Percentiles rank a stretch among this genome's conserved stretches.
These are phyloP conservation scores for Metschnikowia hibisci DNA, from an alignment of 805 yeast species.

Conservation along the genomic window DNA sequence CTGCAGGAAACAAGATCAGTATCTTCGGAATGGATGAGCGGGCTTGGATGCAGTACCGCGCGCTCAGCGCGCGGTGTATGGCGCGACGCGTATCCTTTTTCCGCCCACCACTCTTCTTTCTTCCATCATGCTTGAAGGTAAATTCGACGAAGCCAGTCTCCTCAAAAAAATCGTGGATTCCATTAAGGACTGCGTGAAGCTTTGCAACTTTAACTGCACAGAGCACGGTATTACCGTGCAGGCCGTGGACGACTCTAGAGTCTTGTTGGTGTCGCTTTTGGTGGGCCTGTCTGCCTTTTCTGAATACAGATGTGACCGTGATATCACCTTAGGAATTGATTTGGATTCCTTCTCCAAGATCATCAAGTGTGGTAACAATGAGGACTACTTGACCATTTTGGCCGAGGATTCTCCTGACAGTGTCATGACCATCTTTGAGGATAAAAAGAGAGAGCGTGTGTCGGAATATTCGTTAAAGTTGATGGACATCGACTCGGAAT, in stretches of 20 bases:
- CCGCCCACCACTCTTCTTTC: constrained; percentile 1
- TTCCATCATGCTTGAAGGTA: constrained; percentile 84
- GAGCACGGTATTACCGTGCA: constrained; percentile 92
- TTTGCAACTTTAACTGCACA: constrained; percentile 96
- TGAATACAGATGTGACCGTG: constrained; percentile 93
- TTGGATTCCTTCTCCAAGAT: constrained; percentile 83
- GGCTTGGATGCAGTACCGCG: background rate
- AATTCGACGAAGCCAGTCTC: constrained; percentile 87
- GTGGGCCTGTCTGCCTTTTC: constrained; percentile 86
- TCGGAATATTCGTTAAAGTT: constrained; percentile 87
- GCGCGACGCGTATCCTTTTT: constrained; percentile 5
- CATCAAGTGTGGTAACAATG: constrained; percentile 85
- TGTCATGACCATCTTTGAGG: constrained; percentile 82
- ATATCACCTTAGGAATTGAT: constrained; percentile 87
- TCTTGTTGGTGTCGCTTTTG: constrained; percentile 79
- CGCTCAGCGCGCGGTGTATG: constrained; percentile 1
- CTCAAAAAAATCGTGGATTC: constrained; percentile 92
- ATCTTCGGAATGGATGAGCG: too few relatives aligned
- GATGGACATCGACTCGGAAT: constrained; percentile 96
- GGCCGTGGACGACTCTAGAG: constrained; percentile 97
- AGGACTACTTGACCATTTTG: constrained; percentile 80
- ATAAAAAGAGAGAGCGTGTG: constrained; percentile 82
- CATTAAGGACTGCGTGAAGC: constrained; percentile 87
- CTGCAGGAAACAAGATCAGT: too few relatives aligned
- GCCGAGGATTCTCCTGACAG: constrained; percentile 87